phyloP scores from a whole-genome alignment of 208 protist genomes.

The Trypanosoma scelopori region DNA sequence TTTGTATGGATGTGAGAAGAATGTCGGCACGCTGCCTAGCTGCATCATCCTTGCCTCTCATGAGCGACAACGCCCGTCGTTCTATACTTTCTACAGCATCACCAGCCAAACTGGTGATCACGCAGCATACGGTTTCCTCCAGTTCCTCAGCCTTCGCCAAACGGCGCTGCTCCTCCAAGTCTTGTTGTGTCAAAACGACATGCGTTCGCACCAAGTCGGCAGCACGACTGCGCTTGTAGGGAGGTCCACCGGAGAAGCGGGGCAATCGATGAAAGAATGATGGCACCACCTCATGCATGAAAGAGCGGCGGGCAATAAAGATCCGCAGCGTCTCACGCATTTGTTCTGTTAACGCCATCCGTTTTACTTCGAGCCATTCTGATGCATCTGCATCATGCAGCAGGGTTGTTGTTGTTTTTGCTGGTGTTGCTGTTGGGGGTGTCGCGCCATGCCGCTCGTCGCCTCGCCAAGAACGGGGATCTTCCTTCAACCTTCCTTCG shows the following conservation, averaged over 20 bases:
- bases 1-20: slow-evolving; percentile 1
- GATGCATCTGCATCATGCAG: slow-evolving; percentile 4
- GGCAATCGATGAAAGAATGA: slow-evolving; percentile 63
- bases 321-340: slow-evolving; percentile 49
- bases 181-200: slow-evolving; percentile 40
- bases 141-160: slow-evolving; percentile 44
- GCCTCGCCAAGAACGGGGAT: background rate
- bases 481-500: background rate
- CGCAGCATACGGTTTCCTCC: slow-evolving; percentile 56
- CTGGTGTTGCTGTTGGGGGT: background rate
- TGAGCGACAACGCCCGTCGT: slow-evolving; percentile 3
- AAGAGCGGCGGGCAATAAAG: slow-evolving; percentile 43
- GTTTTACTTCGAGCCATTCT: slow-evolving; percentile 14
- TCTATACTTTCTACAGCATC: slow-evolving; percentile 54
- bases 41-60: slow-evolving; percentile 11
- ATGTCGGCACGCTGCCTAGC: background rate
- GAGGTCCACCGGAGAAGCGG: slow-evolving; percentile 59
- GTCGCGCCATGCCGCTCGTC: background rate
- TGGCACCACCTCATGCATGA: slow-evolving; percentile 52
- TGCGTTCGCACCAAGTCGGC: slow-evolving; percentile 33
- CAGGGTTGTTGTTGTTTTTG: background rate
- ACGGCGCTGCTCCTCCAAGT: slow-evolving; percentile 41
- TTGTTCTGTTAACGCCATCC: slow-evolving; percentile 31
- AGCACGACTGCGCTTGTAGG: slow-evolving; percentile 47
- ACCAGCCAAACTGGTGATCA: slow-evolving; percentile 53